phyloP scores from a whole-genome alignment of 2,329 filamentous ascomycete genomes.

The Whalleya microplaca region DNA sequence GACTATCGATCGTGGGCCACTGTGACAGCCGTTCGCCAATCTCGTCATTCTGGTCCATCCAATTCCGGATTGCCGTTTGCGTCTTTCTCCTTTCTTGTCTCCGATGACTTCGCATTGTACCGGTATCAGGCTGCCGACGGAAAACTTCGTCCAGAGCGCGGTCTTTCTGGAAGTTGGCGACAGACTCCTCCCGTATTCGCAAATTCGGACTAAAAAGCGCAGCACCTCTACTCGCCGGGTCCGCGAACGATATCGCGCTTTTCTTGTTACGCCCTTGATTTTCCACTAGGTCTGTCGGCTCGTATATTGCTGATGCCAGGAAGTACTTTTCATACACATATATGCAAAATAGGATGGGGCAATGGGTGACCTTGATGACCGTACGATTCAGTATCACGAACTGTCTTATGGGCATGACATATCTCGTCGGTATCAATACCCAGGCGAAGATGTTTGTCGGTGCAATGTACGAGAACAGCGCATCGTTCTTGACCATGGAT shows the following conservation, averaged over 20 bases:
- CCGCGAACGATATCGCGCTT: slow-evolving; percentile 59
- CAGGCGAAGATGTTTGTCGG: slow-evolving; percentile 91
- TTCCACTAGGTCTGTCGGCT: slow-evolving; percentile 85
- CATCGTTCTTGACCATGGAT: slow-evolving; percentile 98
- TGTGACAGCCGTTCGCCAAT: slow-evolving; percentile 50
- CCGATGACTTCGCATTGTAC: slow-evolving; percentile 61
- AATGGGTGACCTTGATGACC: slow-evolving; percentile 88
- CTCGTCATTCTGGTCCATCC: slow-evolving; percentile 78
- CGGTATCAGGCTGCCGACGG: slow-evolving; percentile 69
- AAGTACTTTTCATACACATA: slow-evolving; percentile 85
- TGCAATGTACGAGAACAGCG: slow-evolving; percentile 90
- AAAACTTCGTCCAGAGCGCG: slow-evolving; percentile 91
- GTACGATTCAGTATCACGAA: slow-evolving; percentile 89
- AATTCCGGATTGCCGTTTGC: slow-evolving; percentile 81
- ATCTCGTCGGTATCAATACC: slow-evolving; percentile 82
- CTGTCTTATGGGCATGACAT: slow-evolving; percentile 74
- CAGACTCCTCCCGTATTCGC: slow-evolving; percentile 80
- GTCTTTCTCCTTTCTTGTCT: slow-evolving; percentile 72
- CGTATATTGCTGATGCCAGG: slow-evolving; percentile 75
- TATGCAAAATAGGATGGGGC: slow-evolving; percentile 84
- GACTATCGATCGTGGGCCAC: slow-evolving; percentile 54
- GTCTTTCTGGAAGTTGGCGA: slow-evolving; percentile 88
- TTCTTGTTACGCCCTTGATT: slow-evolving; percentile 57
- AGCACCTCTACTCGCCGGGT: slow-evolving; percentile 58
- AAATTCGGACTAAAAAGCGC: slow-evolving; percentile 75